phyloP scores from a whole-genome alignment of 108 stramenopile species.

The Cylindrotheca closterium region DNA sequence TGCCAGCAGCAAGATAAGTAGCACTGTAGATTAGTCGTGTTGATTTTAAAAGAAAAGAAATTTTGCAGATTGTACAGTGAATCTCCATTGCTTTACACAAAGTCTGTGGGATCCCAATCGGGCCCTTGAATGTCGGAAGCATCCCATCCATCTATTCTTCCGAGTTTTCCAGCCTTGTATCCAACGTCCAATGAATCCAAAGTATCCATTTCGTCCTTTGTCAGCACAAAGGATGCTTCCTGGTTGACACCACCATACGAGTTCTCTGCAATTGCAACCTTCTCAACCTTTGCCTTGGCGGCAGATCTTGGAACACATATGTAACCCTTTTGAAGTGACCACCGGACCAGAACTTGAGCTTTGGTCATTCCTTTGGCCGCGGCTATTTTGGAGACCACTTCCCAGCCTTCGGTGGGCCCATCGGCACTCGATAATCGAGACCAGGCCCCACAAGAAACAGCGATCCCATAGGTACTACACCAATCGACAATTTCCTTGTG shows the following conservation, averaged over 20 bases:
- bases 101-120: slow-evolving; percentile 75
- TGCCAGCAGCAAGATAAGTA: no score
- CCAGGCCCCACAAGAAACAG: slow-evolving; percentile 66
- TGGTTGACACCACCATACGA: slow-evolving; percentile 59
- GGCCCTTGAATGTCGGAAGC: slow-evolving; percentile 59
- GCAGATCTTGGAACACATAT: slow-evolving; percentile 70
- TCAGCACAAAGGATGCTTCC: slow-evolving; percentile 30
- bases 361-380: slow-evolving; percentile 68
- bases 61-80: no score
- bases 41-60: no score
- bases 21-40: no score
- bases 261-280: slow-evolving; percentile 76
- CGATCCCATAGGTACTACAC: slow-evolving; percentile 41
- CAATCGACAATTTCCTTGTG: slow-evolving; percentile 57
- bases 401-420: slow-evolving; percentile 64
- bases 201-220: slow-evolving; percentile 55
- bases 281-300: slow-evolving; percentile 57
- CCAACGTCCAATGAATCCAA: slow-evolving; percentile 56
- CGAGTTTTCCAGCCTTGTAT: slow-evolving; percentile 61
- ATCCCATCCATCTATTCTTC: slow-evolving; percentile 77
- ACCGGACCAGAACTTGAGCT: slow-evolving; percentile 74
- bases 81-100: slow-evolving; percentile 5
- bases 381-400: slow-evolving; percentile 48
- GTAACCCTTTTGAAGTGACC: slow-evolving; percentile 77
- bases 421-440: slow-evolving; percentile 60